Evolutionary conservation across 2,329 filamentous ascomycete species (phyloP).

Genomic region (Daldinia sp.): DNA sequence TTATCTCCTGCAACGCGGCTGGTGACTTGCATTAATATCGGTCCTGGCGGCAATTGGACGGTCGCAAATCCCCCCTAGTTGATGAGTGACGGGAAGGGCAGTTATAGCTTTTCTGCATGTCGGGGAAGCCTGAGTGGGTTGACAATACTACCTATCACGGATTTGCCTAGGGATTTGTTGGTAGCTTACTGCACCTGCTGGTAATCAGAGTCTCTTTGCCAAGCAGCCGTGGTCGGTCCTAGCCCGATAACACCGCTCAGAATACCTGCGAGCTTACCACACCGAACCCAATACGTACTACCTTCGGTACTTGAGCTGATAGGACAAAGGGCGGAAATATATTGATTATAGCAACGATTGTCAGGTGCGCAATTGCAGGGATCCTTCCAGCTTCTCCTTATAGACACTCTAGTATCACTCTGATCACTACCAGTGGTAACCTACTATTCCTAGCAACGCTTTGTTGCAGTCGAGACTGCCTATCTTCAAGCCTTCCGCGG

Average conservation of each 20-base stretch:
- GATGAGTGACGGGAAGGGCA: conserved; percentile 29
- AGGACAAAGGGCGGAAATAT: conserved; percentile 19
- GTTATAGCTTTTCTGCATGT: conserved; percentile 16
- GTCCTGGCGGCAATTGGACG: conserved; percentile 26
- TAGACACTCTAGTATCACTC: conserved; percentile 20
- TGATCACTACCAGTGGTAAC: conserved; percentile 22
- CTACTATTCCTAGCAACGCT: conserved; percentile 29
- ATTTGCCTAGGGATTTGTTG: conserved; percentile 8
- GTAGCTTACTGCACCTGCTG: conserved; percentile 27
- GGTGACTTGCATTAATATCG: conserved; percentile 37
- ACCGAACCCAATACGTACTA: conserved; percentile 23
- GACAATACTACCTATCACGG: conserved; percentile 2
- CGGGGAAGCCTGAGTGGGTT: conserved; percentile 9
- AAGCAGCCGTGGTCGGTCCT: conserved; percentile 38
- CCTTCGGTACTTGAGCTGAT: conserved; percentile 32
- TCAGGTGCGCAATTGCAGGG: conserved; percentile 34
- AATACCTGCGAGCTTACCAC: conserved; percentile 29
- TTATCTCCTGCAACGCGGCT: conserved; percentile 35
- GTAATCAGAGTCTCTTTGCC: conserved; percentile 31
- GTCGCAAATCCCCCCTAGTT: conserved; percentile 11
- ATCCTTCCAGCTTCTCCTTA: conserved; percentile 38
- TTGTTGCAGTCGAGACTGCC: conserved; percentile 28
- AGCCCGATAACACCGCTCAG: conserved; percentile 29
- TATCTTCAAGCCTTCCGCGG: conserved; percentile 4
- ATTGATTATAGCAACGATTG: conserved; percentile 24